A percentile compares a stretch with the other conserved stretches of the same genome.
phyloP scores from a whole-genome alignment of 2,329 filamentous ascomycete species.

The Fusarium ambrosium region DNA sequence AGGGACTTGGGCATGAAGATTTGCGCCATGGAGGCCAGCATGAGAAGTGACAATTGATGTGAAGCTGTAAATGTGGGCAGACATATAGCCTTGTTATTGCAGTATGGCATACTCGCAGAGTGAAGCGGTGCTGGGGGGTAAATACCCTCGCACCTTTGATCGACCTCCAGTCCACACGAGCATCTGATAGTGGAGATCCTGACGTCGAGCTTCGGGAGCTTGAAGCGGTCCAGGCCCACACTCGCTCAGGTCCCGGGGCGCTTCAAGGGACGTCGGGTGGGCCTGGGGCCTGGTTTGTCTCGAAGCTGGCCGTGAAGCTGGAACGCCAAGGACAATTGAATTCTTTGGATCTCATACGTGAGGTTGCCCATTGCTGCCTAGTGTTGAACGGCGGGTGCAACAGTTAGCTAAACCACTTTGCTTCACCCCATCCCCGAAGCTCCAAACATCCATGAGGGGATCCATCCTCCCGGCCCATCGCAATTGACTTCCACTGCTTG shows the following conservation, averaged over 20 bases:
- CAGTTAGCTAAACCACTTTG: background rate
- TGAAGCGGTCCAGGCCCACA: constrained; percentile 1
- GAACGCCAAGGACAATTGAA: constrained; percentile 9
- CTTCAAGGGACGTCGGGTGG: background rate
- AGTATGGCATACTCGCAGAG: too few species aligned
- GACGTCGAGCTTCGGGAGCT: constrained; percentile 10
- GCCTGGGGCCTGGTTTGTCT: background rate
- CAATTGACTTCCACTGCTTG: background rate
- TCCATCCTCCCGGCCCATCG: background rate
- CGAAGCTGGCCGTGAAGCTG: background rate
- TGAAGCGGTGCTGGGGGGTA: background rate
- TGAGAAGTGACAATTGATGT: background rate
- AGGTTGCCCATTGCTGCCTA: background rate
- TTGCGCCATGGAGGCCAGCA: background rate
- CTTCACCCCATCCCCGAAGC: background rate
- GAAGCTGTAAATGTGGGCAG: background rate
- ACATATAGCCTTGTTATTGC: background rate
- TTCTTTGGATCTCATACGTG: background rate
- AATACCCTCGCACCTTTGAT: background rate
- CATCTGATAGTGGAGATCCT: constrained; percentile 11
- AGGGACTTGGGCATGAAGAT: background rate
- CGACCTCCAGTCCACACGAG: background rate
- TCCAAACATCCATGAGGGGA: background rate
- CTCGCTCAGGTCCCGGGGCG: background rate
- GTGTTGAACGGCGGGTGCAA: background rate